Evolutionary conservation across 2,329 filamentous ascomycete species (phyloP).

Genomic region (Paraphoma chrysanthemicola): DNA sequence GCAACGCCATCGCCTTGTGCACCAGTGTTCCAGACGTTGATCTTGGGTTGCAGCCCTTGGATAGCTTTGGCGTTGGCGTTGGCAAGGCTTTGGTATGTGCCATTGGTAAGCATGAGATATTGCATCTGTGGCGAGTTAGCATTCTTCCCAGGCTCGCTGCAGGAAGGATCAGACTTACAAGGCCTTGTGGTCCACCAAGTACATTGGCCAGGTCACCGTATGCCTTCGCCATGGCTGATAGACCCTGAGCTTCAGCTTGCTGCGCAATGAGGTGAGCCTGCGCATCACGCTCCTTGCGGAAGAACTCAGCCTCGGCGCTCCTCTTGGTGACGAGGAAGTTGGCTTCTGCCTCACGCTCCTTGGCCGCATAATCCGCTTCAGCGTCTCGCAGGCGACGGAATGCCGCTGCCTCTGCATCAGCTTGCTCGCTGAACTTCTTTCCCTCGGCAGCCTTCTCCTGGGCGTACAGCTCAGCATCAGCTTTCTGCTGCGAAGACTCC

Average conservation of each 20-base stretch:
- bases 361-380: conserved; percentile 52
- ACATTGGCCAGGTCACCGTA: conserved; percentile 75
- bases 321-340: conserved; percentile 56
- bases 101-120: conserved; percentile 87
- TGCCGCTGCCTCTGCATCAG: conserved; percentile 62
- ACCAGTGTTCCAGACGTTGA: conserved; percentile 88
- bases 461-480: conserved; percentile 63
- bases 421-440: conserved; percentile 66
- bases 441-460: conserved; percentile 60
- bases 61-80: conserved; percentile 79
- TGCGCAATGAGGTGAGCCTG: conserved; percentile 66
- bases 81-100: conserved; percentile 78
- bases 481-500: conserved; percentile 72
- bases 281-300: conserved; percentile 59
- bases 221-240: conserved; percentile 79
- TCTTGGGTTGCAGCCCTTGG: conserved; percentile 82
- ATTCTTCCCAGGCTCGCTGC: background rate
- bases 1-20: conserved; percentile 54
- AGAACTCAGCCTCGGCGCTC: conserved; percentile 50
- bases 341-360: conserved; percentile 55
- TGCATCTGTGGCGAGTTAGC: conserved; percentile 58
- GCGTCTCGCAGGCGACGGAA: conserved; percentile 51
- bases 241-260: conserved; percentile 78
- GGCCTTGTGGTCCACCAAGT: conserved; percentile 77
- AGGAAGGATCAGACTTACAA: conserved; percentile 45